phyloP scores from a whole-genome alignment of 1,284 basidiomycete genomes.

The Ganoderma boninense region DNA sequence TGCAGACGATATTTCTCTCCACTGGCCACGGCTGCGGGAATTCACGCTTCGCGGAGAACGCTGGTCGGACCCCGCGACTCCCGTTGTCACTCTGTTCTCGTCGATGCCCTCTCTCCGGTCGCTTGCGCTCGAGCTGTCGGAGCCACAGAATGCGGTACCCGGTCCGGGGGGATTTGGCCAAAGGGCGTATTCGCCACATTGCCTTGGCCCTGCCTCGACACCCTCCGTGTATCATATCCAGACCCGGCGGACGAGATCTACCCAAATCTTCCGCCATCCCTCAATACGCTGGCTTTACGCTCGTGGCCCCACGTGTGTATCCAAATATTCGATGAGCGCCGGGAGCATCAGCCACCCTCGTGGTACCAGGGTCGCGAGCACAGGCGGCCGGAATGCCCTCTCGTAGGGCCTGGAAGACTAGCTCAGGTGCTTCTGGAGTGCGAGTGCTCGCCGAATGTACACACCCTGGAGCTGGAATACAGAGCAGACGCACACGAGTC shows the following conservation, averaged over 20 bases:
- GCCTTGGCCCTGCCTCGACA: constrained; percentile 1
- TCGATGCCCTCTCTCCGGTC: not conserved
- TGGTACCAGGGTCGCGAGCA: not conserved
- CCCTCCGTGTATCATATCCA: not conserved
- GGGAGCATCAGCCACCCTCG: not conserved
- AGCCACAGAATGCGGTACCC: not conserved
- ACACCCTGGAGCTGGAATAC: constrained; percentile 1
- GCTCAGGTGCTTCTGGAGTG: not conserved
- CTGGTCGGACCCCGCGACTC: not conserved
- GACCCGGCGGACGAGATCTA: not conserved
- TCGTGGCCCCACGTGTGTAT: not conserved
- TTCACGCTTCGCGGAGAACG: not conserved
- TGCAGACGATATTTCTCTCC: not conserved
- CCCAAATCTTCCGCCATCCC: not conserved
- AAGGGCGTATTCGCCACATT: not conserved
- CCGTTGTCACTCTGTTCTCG: not conserved
- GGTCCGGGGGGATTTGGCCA: not conserved
- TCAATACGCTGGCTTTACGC: not conserved
- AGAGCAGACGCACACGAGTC: not conserved
- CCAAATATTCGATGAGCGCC: not conserved
- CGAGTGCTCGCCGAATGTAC: not conserved
- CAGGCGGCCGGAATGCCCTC: too few relatives aligned
- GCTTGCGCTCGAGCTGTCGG: not conserved
- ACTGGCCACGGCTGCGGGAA: not conserved
- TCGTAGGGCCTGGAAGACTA: not conserved